These are phyloP conservation scores for Aspergillus ostianus DNA, from an alignment of 495 filamentous ascomycete species.

Conservation along the genomic window DNA sequence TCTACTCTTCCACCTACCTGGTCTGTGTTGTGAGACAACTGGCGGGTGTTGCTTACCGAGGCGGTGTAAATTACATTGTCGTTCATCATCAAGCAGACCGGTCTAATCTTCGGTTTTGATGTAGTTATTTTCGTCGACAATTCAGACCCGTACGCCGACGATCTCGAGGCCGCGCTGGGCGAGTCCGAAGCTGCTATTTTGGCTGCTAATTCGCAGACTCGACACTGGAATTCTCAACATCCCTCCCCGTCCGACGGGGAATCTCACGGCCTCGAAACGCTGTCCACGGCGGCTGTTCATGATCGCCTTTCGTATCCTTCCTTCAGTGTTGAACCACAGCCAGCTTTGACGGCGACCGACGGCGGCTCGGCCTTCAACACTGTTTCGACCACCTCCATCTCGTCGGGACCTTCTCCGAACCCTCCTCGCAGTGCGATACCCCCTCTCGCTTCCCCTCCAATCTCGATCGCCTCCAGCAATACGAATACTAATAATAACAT, in stretches of 20 bases:
- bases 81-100: slow-evolving; percentile 1
- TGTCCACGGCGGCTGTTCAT: slow-evolving; percentile 55
- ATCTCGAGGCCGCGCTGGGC: slow-evolving; percentile 39
- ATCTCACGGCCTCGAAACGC: slow-evolving; percentile 52
- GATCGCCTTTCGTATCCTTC: slow-evolving; percentile 44
- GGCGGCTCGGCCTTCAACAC: slow-evolving; percentile 17
- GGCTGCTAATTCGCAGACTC: slow-evolving; percentile 33
- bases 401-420: slow-evolving; percentile 38
- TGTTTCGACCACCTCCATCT: slow-evolving; percentile 25
- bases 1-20: not conserved
- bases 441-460: slow-evolving; percentile 36
- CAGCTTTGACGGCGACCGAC: slow-evolving; percentile 14
- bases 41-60: not conserved
- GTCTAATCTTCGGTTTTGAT: slow-evolving; percentile 12
- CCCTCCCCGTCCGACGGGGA: slow-evolving; percentile 31
- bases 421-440: slow-evolving; percentile 33
- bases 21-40: no score
- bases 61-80: not conserved
- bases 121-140: slow-evolving; percentile 65
- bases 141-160: slow-evolving; percentile 60
- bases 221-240: slow-evolving; percentile 25
- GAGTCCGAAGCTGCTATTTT: slow-evolving; percentile 34
- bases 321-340: slow-evolving; percentile 23
- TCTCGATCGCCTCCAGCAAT: slow-evolving; percentile 38
- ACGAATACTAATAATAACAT: slow-evolving; percentile 51